Conservation (phyloP, 129 eudicot genomes). For the Gnaphalium uliginosum region DNA sequence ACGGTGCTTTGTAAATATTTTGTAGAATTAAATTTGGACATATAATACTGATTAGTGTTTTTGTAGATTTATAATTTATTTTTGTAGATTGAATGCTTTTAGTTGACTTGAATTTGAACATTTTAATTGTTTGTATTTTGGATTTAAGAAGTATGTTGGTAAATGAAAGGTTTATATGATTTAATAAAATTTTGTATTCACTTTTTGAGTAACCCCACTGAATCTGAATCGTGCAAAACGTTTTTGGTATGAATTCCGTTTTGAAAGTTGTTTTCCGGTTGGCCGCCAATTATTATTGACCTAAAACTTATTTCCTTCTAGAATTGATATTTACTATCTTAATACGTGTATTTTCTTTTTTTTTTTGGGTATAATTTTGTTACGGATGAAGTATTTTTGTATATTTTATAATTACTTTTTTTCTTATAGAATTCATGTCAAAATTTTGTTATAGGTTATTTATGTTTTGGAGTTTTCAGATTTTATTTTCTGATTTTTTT, state of each 20-base stretch:
- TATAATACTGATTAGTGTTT: neutral
- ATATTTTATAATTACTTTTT: too few species aligned
- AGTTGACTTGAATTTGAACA: neutral
- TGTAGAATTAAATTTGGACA: too few species aligned
- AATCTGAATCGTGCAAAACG: constrained; percentile 1
- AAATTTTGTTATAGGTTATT: too few species aligned
- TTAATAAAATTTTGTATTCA: neutral
- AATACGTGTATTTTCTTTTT: neutral
- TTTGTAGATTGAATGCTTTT: neutral
- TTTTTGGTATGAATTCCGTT: neutral
- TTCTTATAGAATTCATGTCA: neutral
- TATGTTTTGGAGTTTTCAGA: too few species aligned
- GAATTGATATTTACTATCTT: neutral
- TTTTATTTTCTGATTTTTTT: neutral
- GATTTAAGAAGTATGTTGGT: neutral
- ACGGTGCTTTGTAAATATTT: neutral
- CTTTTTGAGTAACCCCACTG: constrained; percentile 2
- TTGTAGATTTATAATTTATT: neutral
- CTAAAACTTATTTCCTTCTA: too few species aligned
- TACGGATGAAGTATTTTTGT: too few species aligned
- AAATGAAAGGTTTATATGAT: neutral
- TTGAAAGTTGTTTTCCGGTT: neutral
- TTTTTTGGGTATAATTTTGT: too few species aligned
- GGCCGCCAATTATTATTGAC: neutral
- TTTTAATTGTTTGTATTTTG: neutral